Evolutionary conservation across 257 asterid genomes (phyloP).

Genomic region (Echium plantagineum): DNA sequence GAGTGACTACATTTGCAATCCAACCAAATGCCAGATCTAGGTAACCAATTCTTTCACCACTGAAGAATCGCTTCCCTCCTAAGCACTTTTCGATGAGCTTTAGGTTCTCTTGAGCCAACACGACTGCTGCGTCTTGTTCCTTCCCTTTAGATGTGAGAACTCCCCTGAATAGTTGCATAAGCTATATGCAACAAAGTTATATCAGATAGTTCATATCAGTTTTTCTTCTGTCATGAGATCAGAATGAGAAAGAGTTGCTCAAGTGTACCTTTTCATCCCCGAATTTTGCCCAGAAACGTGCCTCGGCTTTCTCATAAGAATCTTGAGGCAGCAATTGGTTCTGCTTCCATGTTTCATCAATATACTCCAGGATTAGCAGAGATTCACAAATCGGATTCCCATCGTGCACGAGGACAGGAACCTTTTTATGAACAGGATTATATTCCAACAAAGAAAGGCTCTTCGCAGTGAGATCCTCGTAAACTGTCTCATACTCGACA

Average conservation of each 20-base stretch:
- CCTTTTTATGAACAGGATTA: constrained; percentile 48
- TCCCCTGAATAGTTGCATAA: constrained; percentile 27
- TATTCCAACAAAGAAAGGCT: constrained; percentile 39
- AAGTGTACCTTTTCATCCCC: constrained; percentile 52
- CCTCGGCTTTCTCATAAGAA: no score
- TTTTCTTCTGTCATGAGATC: no score
- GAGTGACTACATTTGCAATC: no score
- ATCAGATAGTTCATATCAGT: no score
- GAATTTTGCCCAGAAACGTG: no score
- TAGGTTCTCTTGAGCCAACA: no score
- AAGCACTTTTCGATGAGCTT: constrained; percentile 40
- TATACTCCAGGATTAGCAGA: constrained; percentile 62
- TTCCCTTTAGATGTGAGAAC: constrained; percentile 21
- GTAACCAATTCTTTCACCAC: constrained; percentile 50
- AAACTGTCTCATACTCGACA: constrained; percentile 31
- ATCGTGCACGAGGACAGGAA: constrained; percentile 46
- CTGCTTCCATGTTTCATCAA: constrained; percentile 60
- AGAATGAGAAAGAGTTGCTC: no score
- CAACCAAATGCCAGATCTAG: constrained; percentile 48
- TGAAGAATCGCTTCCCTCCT: constrained; percentile 39
- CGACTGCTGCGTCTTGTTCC: no score
- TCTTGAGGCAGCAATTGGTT: constrained; percentile 40
- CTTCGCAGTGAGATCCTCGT: constrained; percentile 48
- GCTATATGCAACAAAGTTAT: constrained; percentile 20
- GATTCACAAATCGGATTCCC: constrained; percentile 61